Evolutionary conservation across 2,329 filamentous ascomycete species (phyloP).

Genomic region (Aplosporella prunicola): DNA sequence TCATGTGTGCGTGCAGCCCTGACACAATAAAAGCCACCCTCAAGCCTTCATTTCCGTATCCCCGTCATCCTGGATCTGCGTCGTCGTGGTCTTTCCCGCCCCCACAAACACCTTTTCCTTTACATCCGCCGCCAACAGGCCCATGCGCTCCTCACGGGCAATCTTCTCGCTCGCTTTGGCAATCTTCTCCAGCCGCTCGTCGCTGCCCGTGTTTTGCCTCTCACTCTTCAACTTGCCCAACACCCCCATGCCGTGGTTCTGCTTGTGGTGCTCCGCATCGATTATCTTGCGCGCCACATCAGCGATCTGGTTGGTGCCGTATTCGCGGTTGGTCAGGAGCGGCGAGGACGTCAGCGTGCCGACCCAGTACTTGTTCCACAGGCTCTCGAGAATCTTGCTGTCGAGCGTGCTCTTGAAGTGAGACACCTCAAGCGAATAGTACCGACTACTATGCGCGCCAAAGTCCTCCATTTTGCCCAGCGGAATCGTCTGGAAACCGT

Average conservation of each 20-base stretch:
- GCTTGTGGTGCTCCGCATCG: constrained; percentile 46
- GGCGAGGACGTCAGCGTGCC: constrained; percentile 88
- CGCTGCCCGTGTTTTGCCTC: constrained; percentile 20
- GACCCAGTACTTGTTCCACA: constrained; percentile 99
- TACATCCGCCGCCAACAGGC: constrained; percentile 51
- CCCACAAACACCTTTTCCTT: constrained; percentile 56
- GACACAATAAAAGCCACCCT: no score
- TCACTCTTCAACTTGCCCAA: constrained; percentile 16
- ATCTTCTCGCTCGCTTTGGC: constrained; percentile 53
- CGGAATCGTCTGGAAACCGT: constrained; percentile 69
- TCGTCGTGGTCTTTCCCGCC: background rate
- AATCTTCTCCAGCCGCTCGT: constrained; percentile 50
- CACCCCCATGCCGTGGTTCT: constrained; percentile 16
- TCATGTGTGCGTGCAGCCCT: no score
- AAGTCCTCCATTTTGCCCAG: constrained; percentile 94
- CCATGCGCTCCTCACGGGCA: constrained; percentile 53
- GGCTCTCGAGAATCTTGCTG: constrained; percentile 69
- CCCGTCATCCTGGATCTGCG: background rate
- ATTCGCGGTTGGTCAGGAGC: constrained; percentile 85
- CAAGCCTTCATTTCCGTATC: constrained; percentile 11
- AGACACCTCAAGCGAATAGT: constrained; percentile 84
- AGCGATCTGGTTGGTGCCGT: constrained; percentile 81
- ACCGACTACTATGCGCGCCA: constrained; percentile 79
- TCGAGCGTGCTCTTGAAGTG: constrained; percentile 94
- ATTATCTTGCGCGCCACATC: constrained; percentile 78